Base-by-base conservation (phyloP, 371 early-diverging fungal genomes). In the Apophysomyces trapeziformis region DNA sequence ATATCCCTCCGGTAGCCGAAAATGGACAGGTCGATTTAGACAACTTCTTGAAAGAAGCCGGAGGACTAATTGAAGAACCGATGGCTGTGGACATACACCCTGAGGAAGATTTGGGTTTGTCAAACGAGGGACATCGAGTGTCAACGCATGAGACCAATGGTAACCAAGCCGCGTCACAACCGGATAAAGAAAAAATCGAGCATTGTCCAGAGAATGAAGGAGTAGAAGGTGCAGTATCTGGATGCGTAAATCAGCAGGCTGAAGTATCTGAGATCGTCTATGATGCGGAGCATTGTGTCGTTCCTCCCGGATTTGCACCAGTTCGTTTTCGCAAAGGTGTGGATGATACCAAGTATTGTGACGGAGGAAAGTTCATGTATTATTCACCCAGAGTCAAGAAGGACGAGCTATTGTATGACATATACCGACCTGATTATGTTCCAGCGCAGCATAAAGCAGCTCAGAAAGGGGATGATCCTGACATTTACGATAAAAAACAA, bases 241-340 rank as follows among this genome's bases (percentile, higher is more conserved):
- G 54, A 12, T 14, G 35, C n/a, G 13, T n/a, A 16, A 36, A 7
- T 26, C 35, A 46, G 5, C 38, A 16, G 32, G 37, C 39, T 12
- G 58, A 36, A 14, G 18, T 38, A 58, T 36, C 39, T 35, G 58
- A 12, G n/a, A 13, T 38, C 12, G 37, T 38, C 35, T 36, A 58
- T 36, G 58, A 38, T 35, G 13, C 36, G 12, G 63, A 61, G 7
- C 47, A 63, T 57, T 38, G 39, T 8, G 58, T 69, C 61, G 58
- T 71, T 1, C 84, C 84, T 5, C 77, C 81, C 4, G 71, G 72
- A n/a, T 83, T 80, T 75, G 84, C 84, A 38, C 84, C 84, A n/a
- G 66, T 83, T 18, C 58, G 68, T 8, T 63, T 80, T 2, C 45
- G 66, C 8, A 69, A 60, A 18, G 50, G 67, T 13, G 81, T 83